Evolutionary conservation across 2,329 filamentous ascomycete species (phyloP).

Genomic region (Colletotrichum sp.): DNA sequence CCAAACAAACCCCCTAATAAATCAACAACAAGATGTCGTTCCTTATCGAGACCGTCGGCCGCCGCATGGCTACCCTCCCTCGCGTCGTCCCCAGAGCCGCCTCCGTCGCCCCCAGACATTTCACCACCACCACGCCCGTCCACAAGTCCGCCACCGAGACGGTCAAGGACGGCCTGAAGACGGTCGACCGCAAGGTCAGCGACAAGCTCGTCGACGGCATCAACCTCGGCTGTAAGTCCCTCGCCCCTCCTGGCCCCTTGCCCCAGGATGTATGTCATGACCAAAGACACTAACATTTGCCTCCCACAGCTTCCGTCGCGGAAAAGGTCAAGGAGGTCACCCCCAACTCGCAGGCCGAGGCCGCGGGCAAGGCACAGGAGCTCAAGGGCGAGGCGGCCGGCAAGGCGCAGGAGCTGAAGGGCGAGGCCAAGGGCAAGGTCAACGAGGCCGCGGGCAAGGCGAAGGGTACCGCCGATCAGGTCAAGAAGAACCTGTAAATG

Average conservation of each 20-base stretch:
- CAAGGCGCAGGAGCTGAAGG: constrained; percentile 42
- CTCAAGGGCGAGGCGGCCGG: constrained; percentile 43
- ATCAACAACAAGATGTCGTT: constrained; percentile 52
- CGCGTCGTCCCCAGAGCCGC: constrained; percentile 41
- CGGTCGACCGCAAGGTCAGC: constrained; percentile 63
- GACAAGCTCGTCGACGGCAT: constrained; percentile 68
- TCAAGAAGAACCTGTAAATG: constrained; percentile 34
- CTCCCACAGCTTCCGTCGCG: constrained; percentile 37
- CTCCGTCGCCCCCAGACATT: constrained; percentile 49
- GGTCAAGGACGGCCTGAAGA: constrained; percentile 65
- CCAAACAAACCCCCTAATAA: not conserved
- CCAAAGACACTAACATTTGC: not conserved
- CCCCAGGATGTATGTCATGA: not conserved
- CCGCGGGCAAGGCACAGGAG: constrained; percentile 41
- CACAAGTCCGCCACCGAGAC: constrained; percentile 58
- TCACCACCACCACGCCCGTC: constrained; percentile 50
- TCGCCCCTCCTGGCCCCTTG: not conserved
- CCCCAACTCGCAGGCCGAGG: constrained; percentile 41
- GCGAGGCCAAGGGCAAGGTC: constrained; percentile 37
- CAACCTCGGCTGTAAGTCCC: constrained; percentile 57
- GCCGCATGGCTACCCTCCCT: constrained; percentile 41
- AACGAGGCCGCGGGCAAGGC: constrained; percentile 43
- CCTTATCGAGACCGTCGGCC: constrained; percentile 51
- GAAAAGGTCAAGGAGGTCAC: constrained; percentile 55
- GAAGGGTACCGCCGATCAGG: constrained; percentile 47